Conservation (phyloP, 352 stramenopile genomes). For the Pythium monospermum region DNA sequence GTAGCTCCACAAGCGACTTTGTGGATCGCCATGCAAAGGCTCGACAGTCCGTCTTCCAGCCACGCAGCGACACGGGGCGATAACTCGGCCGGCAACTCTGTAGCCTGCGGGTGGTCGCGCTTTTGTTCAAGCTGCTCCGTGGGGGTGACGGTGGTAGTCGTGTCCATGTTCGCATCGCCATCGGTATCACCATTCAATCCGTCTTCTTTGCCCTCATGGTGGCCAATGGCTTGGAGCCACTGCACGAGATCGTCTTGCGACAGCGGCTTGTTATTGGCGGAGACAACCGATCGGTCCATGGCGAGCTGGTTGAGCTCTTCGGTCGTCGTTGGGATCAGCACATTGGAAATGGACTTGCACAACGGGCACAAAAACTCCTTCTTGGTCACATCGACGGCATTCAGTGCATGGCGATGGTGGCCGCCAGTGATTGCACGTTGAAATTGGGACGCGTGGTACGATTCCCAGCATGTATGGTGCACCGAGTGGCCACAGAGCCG, state of each 20-base stretch:
- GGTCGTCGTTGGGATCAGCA: slow-evolving; percentile 87
- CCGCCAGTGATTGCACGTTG: slow-evolving; percentile 90
- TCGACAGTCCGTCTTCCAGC: slow-evolving; percentile 62
- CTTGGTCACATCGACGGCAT: slow-evolving; percentile 94
- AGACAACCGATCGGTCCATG: neutral
- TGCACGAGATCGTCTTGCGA: slow-evolving; percentile 26
- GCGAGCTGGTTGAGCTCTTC: slow-evolving; percentile 44
- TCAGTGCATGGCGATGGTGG: slow-evolving; percentile 89
- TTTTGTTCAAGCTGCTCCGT: slow-evolving; percentile 15
- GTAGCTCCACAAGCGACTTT: slow-evolving; percentile 79
- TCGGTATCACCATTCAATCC: neutral
- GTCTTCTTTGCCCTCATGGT: neutral
- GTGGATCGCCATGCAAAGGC: slow-evolving; percentile 83
- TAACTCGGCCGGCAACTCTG: neutral
- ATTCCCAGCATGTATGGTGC: slow-evolving; percentile 93
- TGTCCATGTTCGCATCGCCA: slow-evolving; percentile 14
- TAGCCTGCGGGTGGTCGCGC: slow-evolving; percentile 1
- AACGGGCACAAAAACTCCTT: slow-evolving; percentile 96
- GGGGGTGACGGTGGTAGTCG: no score
- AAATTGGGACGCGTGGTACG: slow-evolving; percentile 93
- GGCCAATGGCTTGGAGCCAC: slow-evolving; percentile 37
- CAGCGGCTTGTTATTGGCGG: neutral
- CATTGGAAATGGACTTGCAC: slow-evolving; percentile 97
- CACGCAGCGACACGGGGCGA: slow-evolving; percentile 37
- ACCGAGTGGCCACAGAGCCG: slow-evolving; percentile 93